These are phyloP conservation scores for Bruguiera hainesii DNA, from an alignment of 441 rosid genomes.

Conservation along the genomic window DNA sequence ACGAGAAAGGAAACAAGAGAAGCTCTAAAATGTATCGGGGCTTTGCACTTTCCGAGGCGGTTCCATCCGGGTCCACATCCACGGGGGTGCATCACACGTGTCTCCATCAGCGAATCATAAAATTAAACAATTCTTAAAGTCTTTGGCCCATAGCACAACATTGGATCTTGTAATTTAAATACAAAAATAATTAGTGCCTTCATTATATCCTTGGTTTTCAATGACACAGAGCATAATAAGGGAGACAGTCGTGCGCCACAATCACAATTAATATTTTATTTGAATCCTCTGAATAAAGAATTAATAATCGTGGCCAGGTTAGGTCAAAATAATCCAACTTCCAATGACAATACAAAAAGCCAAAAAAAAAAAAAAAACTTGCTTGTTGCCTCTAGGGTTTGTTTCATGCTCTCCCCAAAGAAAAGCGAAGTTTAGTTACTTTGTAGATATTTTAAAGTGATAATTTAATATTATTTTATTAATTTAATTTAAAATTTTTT, in stretches of 20 bases:
- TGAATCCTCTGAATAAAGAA: slow-evolving; percentile 15
- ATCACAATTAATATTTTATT: slow-evolving; percentile 11
- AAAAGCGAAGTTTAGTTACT: too few species aligned
- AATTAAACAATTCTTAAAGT: background rate
- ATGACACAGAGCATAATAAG: slow-evolving; percentile 1
- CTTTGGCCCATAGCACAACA: slow-evolving; percentile 16
- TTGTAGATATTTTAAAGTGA: too few species aligned
- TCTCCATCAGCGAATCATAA: background rate
- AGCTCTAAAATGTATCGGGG: background rate
- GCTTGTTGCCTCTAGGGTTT: too few species aligned
- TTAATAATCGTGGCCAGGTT: slow-evolving; percentile 26
- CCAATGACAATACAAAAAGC: background rate
- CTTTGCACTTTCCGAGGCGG: slow-evolving; percentile 2
- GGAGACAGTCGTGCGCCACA: slow-evolving; percentile 29
- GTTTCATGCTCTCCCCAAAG: too few species aligned
- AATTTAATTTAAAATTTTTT: too few species aligned
- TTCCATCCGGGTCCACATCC: slow-evolving; percentile 25
- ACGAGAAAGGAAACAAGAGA: too few species aligned
- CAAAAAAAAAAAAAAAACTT: too few species aligned
- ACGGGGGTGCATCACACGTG: slow-evolving; percentile 29
- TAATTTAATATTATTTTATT: too few species aligned
- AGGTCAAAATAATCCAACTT: slow-evolving; percentile 37
- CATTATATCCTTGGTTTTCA: background rate
- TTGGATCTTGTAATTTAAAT: slow-evolving; percentile 35
- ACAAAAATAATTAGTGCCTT: slow-evolving; percentile 6